A percentile compares a stretch with the other conserved stretches of the same genome.
phyloP scores from a whole-genome alignment of 768 basidiomycete species.

The Suillus subaureus region DNA sequence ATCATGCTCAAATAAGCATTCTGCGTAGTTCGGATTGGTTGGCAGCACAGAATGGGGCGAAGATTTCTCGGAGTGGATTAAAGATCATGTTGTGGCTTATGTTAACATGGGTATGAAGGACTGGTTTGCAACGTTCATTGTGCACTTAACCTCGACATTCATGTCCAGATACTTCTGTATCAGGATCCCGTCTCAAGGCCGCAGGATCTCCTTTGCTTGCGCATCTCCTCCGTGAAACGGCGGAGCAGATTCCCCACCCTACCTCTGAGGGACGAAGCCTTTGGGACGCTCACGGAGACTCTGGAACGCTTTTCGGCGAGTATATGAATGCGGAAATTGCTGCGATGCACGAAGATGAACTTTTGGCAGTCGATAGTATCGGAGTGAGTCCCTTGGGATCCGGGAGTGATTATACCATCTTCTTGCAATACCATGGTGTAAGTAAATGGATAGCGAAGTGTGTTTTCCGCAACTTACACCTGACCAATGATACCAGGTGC shows the following conservation, averaged over 20 bases:
- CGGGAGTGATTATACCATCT: slow-evolving; percentile 64
- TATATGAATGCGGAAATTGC: slow-evolving; percentile 32
- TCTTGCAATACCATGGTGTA: slow-evolving; percentile 61
- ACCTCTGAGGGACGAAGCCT: slow-evolving; percentile 63
- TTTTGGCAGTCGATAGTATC: slow-evolving; percentile 9
- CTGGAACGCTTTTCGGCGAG: slow-evolving; percentile 41
- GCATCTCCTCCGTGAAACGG: slow-evolving; percentile 67
- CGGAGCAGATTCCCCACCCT: slow-evolving; percentile 75
- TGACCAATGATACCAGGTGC: slow-evolving; percentile 12
- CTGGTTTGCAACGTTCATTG: slow-evolving; percentile 4
- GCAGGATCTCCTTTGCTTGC: slow-evolving; percentile 81
- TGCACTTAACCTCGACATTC: not conserved
- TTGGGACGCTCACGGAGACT: slow-evolving; percentile 75
- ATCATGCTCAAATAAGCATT: not conserved
- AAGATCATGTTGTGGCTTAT: slow-evolving; percentile 60
- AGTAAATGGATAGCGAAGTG: not conserved
- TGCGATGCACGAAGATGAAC: slow-evolving; percentile 26
- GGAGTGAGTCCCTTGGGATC: slow-evolving; percentile 49
- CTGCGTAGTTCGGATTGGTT: slow-evolving; percentile 47
- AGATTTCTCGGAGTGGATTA: slow-evolving; percentile 60
- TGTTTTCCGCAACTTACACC: not conserved
- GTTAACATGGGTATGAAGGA: slow-evolving; percentile 53
- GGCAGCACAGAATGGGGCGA: slow-evolving; percentile 73
- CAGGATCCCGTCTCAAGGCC: slow-evolving; percentile 52
- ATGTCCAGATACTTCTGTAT: slow-evolving; percentile 46